Evolutionary conservation across 441 rosid species (phyloP), one percentile per base, ranked within the genome.

Genomic region (Jatropha multifida): DNA sequence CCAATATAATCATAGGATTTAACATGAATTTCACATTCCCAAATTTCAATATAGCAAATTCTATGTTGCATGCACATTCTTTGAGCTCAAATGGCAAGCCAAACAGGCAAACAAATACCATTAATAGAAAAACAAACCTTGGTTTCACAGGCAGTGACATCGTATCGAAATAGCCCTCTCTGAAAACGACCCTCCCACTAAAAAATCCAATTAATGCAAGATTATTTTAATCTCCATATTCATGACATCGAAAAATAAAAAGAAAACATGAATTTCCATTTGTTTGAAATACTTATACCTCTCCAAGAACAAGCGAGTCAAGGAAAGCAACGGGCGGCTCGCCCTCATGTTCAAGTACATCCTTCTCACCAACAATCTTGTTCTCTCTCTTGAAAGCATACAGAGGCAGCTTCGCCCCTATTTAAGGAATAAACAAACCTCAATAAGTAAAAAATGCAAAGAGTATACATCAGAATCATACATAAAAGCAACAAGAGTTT

Each of bases 101-200:
- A 67, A 79, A 68, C 41, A 17, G 51, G 6, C 13, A 56, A 37
- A 68, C n/a, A 4, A 17, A 10, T 2, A 58, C 2, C 20, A 23
- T 44, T 17, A 44, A 20, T 41, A 73, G 5, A 4, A n/a, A 66
- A 20, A 55, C n/a, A 62, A 26, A 89, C 98, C 96, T 93, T 95
- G 81, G 98, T 91, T 84, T 93, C 91, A 20, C 98, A 92, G 74
- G 97, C 89, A 23, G 96, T 92, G 56, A 95, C 98, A 83, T 93
- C 99, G n/a, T 95, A 95, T 64, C 94, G 98, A 81, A 95, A 95
- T 37, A 93, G 93, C 14, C 99, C 98, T 82, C 90, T 89, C 83
- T 86, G 95, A 81, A 88, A 64, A 40, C 97, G 89, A 26, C 92
- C 95, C 81, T 95, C 99, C 98, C 99, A 95, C 99, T 95, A 73